phyloP scores from a whole-genome alignment of 805 yeast species.

The Lipomyces spencermartinsiae region DNA sequence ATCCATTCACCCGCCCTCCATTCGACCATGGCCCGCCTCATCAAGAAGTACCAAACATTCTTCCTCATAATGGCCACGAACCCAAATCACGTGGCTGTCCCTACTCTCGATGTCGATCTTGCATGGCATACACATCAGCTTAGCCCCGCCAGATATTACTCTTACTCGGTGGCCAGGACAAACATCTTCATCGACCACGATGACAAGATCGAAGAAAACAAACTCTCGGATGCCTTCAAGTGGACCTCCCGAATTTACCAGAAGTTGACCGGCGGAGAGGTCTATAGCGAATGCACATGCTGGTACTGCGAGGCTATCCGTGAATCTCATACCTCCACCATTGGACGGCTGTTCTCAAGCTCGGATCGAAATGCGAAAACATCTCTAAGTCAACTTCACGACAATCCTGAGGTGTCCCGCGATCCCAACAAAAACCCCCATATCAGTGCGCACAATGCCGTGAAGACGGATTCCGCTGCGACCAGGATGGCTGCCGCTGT shows the following conservation, averaged over 20 bases:
- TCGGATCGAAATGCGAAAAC: constrained; percentile 3
- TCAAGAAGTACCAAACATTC: constrained; percentile 25
- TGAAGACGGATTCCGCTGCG: not conserved
- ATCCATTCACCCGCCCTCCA: constrained; percentile 28
- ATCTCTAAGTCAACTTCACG: constrained; percentile 4
- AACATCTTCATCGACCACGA: constrained; percentile 13
- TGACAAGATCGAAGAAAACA: constrained; percentile 7
- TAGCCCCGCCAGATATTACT: constrained; percentile 16
- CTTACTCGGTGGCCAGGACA: constrained; percentile 3
- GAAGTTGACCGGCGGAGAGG: constrained; percentile 7
- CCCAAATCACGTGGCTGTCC: constrained; percentile 25
- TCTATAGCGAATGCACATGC: constrained; percentile 12
- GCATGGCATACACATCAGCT: constrained; percentile 40
- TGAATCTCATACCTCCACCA: constrained; percentile 5
- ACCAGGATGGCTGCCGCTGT: not conserved
- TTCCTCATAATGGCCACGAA: constrained; percentile 19
- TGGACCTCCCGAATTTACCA: constrained; percentile 6
- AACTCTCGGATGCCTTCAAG: constrained; percentile 4
- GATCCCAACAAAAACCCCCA: constrained; percentile 10
- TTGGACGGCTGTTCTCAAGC: constrained; percentile 1
- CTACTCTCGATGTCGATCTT: constrained; percentile 38
- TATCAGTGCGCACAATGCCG: not conserved
- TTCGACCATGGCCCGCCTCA: constrained; percentile 18
- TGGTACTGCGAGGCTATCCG: constrained; percentile 14
- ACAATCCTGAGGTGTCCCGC: constrained; percentile 1